Base-by-base conservation (phyloP, 768 basidiomycete genomes). In the Mrakia hoshinonis region DNA sequence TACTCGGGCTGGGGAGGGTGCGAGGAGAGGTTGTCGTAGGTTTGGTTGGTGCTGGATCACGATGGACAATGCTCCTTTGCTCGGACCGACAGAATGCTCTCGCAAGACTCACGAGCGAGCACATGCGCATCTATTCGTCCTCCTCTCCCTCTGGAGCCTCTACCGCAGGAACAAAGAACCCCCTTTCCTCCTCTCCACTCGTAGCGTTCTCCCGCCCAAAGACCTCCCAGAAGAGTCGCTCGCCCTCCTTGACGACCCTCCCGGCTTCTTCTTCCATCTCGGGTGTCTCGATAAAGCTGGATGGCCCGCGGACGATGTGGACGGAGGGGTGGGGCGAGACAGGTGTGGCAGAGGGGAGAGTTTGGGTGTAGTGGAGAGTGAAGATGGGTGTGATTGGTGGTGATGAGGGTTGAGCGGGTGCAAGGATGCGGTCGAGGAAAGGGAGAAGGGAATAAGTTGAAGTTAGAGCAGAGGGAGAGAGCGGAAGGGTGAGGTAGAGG, bases 311-410 rank as follows among this genome's bases (percentile, higher is more conserved):
- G 78, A 75, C 29, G 76, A 63, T 2, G 49, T 63, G 63, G 6
- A 54, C 49, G 36, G 29, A 22, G 74, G 55, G 75, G 73, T 9
- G 78, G 48, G 31, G 82, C 20, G 80, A 67, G 10, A 76, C 55
- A 12, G 36, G 34, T 67, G 10, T 38, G 62, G 3, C 22, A n/a
- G 10, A 12, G 10, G 39, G 13, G 75, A 15, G 0, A 74, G 81
- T 79, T 73, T 88, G 84, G 55, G 83, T 78, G 77, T 87, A 89
- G 76, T 85, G 86, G 11, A 84, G 84, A 82, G 66, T 75, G n/a
- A 68, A 79, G 73, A 29, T 77, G 74, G 60, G 68, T 1, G 39
- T 48, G 18, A 61, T 36, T 12, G 58, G 58, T 34, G 36, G 15
- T 13, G 55, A 60, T 26, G 55, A 38, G 15, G 58, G 12, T 1